Base-by-base conservation (phyloP, 2,329 filamentous ascomycete species). In the Ustulina deusta region DNA sequence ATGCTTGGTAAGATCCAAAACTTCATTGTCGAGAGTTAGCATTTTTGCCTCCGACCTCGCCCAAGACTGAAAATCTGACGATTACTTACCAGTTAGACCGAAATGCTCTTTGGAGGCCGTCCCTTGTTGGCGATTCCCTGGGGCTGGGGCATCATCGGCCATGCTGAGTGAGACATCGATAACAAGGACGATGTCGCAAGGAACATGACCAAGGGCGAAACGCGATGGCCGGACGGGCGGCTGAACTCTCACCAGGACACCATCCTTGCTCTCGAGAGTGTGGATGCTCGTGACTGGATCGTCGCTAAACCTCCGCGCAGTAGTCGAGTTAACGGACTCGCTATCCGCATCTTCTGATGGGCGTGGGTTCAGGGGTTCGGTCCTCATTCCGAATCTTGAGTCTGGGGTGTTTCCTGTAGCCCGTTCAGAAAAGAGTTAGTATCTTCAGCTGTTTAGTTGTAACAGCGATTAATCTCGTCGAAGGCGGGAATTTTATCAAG, bases 111-210 rank as follows among this genome's bases (percentile, higher is more conserved):
- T 56, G 13, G 52, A 68, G 15, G 59, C 17, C 3, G 74, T 68
- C 17, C 77, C 73, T 6, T 82, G 79, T 15, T 81, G 82, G 1
- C 75, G 69, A 3, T 74, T 74, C 10, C 73, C 73, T 0, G 86
- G 84, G 0, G 85, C 79, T 0, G 83, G 84, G 0, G 87, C 87
- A 1, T 77, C 71, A 0, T 66, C 60, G 0, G 66, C 58, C 88
- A 90, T 90, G 76, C 86, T 89, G 0, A 80, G 81, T 0, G 88
- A 90, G 15, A 89, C 81, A 73, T 90, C 88, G 61, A 90, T 88
- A 17, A 87, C 87, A 2, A 90, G 81, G 1, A 89, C 87, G 36
- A 90, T 85, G 68, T 90, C 87, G 73, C 85, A 88, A 1, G 86
- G 83, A 0, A 85, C 80, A 72, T 86, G 84, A 6, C 72, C 63